A percentile compares a stretch with the other conserved stretches of the same genome.
These are phyloP conservation scores for Trichoderma erinaceum DNA, from an alignment of 495 filamentous ascomycete species.

Conservation along the genomic window DNA sequence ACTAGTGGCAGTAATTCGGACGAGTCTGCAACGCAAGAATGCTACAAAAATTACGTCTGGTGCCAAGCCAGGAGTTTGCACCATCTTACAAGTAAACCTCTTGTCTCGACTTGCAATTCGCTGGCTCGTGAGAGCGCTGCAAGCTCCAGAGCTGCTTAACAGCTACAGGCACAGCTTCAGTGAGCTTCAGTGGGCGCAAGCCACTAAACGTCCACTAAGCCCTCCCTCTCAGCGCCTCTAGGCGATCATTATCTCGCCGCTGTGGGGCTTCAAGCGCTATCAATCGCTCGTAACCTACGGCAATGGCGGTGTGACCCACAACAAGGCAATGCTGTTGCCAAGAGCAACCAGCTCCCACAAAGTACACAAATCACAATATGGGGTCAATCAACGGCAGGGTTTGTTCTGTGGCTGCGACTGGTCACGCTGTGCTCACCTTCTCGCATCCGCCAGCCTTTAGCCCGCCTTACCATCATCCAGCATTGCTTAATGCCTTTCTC, in stretches of 20 bases:
- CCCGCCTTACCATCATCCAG: background rate
- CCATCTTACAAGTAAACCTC: background rate
- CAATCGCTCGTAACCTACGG: background rate
- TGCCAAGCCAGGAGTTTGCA: background rate
- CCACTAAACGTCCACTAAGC: background rate
- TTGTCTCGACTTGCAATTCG: background rate
- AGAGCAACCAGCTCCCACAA: constrained; percentile 6
- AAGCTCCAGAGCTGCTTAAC: too few relatives aligned
- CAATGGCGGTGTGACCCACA: constrained; percentile 6
- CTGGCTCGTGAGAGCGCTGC: too few relatives aligned
- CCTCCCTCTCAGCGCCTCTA: background rate
- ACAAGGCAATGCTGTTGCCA: background rate
- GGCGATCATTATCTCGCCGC: background rate
- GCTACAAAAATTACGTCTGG: background rate
- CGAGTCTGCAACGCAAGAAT: background rate
- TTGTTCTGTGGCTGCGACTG: background rate
- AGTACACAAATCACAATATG: constrained; percentile 12
- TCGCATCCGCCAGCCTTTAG: background rate
- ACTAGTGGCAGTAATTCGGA: too few relatives aligned
- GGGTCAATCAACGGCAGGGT: constrained; percentile 3
- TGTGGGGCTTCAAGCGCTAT: background rate
- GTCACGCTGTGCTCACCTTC: constrained; percentile 1
- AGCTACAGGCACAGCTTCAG: background rate
- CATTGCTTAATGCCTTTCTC: constrained; percentile 4
- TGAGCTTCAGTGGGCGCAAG: background rate